phyloP scores from a whole-genome alignment of 768 basidiomycete genomes.

The Collybia sp. region DNA sequence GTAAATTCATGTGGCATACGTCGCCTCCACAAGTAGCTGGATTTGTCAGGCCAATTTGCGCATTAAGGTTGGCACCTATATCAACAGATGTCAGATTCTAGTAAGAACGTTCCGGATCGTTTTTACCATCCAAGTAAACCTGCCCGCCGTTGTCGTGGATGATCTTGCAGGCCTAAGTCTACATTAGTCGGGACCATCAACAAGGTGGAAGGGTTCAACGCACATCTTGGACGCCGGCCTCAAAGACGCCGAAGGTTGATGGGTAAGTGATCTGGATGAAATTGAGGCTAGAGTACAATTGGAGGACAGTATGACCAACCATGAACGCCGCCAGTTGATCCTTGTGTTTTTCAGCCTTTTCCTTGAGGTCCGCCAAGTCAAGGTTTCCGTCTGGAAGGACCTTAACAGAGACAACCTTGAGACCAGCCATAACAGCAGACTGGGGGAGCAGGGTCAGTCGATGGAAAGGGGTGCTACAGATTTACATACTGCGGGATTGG shows the following conservation, averaged over 20 bases:
- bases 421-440: slow-evolving; percentile 96
- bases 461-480: not conserved
- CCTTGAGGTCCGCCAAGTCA: slow-evolving; percentile 79
- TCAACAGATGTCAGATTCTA: not conserved
- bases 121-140: slow-evolving; percentile 87
- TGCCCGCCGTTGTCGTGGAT: slow-evolving; percentile 95
- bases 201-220: slow-evolving; percentile 8
- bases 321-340: slow-evolving; percentile 94
- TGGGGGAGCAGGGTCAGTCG: slow-evolving; percentile 25
- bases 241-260: slow-evolving; percentile 97
- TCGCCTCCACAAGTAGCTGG: slow-evolving; percentile 95
- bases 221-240: slow-evolving; percentile 79
- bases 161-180: slow-evolving; percentile 75
- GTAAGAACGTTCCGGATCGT: not conserved
- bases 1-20: slow-evolving; percentile 96
- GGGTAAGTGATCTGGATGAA: slow-evolving; percentile 84
- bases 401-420: slow-evolving; percentile 96
- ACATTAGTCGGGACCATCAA: slow-evolving; percentile 2
- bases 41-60: slow-evolving; percentile 89
- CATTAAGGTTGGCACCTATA: slow-evolving; percentile 85
- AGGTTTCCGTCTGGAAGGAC: slow-evolving; percentile 83
- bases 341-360: slow-evolving; percentile 88
- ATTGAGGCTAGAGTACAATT: slow-evolving; percentile 1
- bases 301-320: slow-evolving; percentile 38
- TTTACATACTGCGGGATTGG: slow-evolving; percentile 86